phyloP scores from a whole-genome alignment of 352 stramenopile genomes.

The Globisporangium spiculum region DNA sequence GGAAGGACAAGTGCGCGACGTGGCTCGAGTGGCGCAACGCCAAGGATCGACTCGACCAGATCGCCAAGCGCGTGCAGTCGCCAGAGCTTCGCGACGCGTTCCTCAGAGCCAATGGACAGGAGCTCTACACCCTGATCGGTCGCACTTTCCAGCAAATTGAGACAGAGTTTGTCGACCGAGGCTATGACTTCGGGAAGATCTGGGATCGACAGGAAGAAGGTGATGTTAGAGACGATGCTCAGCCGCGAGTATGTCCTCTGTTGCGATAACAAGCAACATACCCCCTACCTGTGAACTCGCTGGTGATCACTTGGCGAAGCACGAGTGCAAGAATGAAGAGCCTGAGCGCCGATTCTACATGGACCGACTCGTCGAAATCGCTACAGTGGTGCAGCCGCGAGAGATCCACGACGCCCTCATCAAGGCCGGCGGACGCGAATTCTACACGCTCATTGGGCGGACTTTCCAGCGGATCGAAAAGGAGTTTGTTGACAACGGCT shows the following conservation, averaged over 20 bases:
- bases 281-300: no score
- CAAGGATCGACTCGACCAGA: conserved; percentile 8
- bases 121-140: background rate
- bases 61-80: conserved; percentile 9
- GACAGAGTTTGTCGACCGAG: background rate
- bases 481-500: background rate
- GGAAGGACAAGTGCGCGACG: background rate
- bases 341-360: no score
- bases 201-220: background rate
- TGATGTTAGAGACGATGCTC: background rate
- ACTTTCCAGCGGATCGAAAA: background rate
- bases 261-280: background rate
- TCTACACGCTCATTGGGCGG: background rate
- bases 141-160: conserved; percentile 12
- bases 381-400: background rate
- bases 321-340: no score
- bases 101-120: background rate
- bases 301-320: no score
- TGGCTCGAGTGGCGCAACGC: conserved; percentile 12
- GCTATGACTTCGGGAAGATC: conserved; percentile 2
- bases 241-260: background rate
- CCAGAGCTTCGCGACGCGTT: background rate
- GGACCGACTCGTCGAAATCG: background rate
- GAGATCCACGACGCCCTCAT: background rate
- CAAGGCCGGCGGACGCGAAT: background rate